Conservation (phyloP, 2,329 filamentous ascomycete species). For the Colletotrichum tabaci region DNA sequence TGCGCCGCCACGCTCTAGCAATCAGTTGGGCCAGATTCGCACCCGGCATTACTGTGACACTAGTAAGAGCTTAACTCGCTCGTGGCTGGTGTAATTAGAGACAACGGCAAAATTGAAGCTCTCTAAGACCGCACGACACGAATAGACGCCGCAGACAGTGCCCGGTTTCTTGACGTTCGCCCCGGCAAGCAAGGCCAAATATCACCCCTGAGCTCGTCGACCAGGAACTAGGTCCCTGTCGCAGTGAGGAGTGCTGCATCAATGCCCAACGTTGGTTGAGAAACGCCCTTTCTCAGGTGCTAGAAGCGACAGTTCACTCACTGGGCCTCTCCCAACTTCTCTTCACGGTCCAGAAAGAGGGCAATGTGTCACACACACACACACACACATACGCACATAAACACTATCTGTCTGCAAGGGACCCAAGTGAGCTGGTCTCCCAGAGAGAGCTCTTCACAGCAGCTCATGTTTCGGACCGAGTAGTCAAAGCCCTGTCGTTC, state of each 20-base stretch:
- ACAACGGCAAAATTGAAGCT: too few species aligned
- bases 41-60: neutral
- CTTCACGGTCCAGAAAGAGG: neutral
- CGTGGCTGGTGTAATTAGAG: neutral
- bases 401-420: too few species aligned
- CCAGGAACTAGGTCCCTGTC: too few species aligned
- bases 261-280: too few species aligned
- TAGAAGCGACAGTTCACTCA: neutral
- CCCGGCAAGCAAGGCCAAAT: too few species aligned
- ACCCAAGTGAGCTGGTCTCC: neutral
- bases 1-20: slow-evolving; percentile 22
- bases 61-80: neutral
- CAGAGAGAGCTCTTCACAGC: slow-evolving; percentile 9
- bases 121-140: too few species aligned
- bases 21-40: slow-evolving; percentile 24
- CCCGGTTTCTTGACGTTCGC: neutral
- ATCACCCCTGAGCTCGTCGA: neutral
- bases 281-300: too few species aligned
- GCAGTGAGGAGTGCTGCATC: too few species aligned
- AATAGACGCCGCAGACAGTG: too few species aligned
- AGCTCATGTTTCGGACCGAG: neutral
- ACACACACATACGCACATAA: too few species aligned
- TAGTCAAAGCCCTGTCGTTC: slow-evolving; percentile 16
- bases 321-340: too few species aligned
- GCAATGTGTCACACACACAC: too few species aligned